Evolutionary conservation across 768 basidiomycete genomes (phyloP).

Genomic region (Mycena latifolia): DNA sequence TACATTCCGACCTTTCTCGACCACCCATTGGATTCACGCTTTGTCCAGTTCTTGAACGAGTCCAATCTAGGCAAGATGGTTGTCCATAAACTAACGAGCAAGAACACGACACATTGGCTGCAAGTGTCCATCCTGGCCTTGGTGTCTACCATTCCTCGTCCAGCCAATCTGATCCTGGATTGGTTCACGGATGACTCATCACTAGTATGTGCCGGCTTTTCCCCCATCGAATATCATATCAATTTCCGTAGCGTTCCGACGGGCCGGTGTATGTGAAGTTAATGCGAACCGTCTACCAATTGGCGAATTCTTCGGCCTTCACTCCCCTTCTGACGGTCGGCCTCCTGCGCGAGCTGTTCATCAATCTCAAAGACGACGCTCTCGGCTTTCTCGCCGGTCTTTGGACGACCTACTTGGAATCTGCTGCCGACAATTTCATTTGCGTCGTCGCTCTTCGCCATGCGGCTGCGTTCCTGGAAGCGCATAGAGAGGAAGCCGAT

Average conservation of each 20-base stretch:
- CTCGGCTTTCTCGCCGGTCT: conserved; percentile 86
- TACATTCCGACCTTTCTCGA: conserved; percentile 33
- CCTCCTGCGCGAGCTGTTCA: conserved; percentile 75
- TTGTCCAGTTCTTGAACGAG: conserved; percentile 58
- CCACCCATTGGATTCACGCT: background rate
- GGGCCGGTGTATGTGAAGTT: conserved; percentile 66
- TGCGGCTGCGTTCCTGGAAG: conserved; percentile 83
- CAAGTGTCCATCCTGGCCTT: conserved; percentile 68
- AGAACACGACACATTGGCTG: conserved; percentile 65
- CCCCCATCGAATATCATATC: background rate
- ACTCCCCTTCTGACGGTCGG: conserved; percentile 63
- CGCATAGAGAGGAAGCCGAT: conserved; percentile 66
- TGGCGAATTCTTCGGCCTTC: conserved; percentile 70
- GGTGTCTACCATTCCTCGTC: conserved; percentile 63
- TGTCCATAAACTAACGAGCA: conserved; percentile 71
- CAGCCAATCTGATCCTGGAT: conserved; percentile 53
- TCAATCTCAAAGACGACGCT: conserved; percentile 74
- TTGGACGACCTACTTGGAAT: conserved; percentile 56
- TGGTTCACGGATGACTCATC: conserved; percentile 60
- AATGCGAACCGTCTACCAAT: conserved; percentile 72
- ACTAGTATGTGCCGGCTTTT: conserved; percentile 45
- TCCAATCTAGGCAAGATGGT: conserved; percentile 60
- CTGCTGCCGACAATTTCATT: conserved; percentile 47
- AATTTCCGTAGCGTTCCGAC: conserved; percentile 17
- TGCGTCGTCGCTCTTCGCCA: conserved; percentile 77